Evolutionary conservation across 2,329 filamentous ascomycete species (phyloP).

Genomic region (Aquanectria penicillioides): DNA sequence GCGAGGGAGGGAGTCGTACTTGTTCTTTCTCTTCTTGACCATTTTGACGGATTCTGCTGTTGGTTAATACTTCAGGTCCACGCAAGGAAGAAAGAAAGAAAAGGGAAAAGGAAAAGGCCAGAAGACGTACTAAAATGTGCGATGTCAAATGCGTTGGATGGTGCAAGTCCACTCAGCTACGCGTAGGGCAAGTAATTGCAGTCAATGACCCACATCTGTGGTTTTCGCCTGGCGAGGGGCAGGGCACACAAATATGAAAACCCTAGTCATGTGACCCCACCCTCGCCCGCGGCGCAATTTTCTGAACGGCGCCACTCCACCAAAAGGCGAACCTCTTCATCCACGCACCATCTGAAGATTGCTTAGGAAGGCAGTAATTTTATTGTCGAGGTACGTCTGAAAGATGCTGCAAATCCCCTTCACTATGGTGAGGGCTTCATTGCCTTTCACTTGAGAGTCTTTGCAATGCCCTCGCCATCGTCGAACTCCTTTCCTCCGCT

Average conservation of each 20-base stretch:
- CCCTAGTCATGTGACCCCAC: constrained; percentile 46
- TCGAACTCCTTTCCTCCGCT: no score
- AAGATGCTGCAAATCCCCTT: constrained; percentile 56
- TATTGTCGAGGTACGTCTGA: constrained; percentile 72
- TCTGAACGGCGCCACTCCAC: constrained; percentile 46
- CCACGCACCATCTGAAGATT: constrained; percentile 64
- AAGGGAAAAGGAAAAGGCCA: constrained; percentile 32
- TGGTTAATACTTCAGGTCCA: constrained; percentile 49
- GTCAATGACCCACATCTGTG: constrained; percentile 1
- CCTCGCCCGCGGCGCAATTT: constrained; percentile 31
- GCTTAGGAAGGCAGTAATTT: constrained; percentile 70
- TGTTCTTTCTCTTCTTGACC: constrained; percentile 79
- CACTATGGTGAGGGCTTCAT: constrained; percentile 42
- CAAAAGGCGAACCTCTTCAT: constrained; percentile 43
- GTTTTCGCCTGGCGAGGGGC: constrained; percentile 14
- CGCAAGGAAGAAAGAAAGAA: constrained; percentile 36
- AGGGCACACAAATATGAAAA: constrained; percentile 33
- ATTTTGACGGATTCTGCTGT: constrained; percentile 67
- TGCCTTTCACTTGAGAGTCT: constrained; percentile 48
- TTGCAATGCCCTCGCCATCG: constrained; percentile 29
- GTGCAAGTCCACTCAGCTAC: constrained; percentile 30
- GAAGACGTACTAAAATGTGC: constrained; percentile 46
- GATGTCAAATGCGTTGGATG: constrained; percentile 42
- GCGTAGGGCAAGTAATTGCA: constrained; percentile 34
- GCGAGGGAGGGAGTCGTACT: constrained; percentile 56